Conservation (phyloP, 1,284 basidiomycete species). For the Pyrrhoderma noxium region DNA sequence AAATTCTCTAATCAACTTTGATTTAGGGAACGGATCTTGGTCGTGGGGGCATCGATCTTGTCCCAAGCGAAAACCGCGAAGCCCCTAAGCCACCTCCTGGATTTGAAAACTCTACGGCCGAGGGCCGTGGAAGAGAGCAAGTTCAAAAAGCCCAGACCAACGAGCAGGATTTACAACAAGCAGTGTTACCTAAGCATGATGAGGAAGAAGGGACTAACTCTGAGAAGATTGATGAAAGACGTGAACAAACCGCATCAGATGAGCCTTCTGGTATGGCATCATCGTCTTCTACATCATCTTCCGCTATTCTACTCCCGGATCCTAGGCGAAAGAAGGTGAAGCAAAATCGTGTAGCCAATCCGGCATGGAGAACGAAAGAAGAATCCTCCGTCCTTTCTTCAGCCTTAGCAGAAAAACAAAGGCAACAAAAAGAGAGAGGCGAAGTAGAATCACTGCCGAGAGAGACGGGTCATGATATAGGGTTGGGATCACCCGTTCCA, state of each 20-base stretch:
- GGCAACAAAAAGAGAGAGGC: not conserved
- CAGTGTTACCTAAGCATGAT: not conserved
- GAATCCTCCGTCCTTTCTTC: slow-evolving; percentile 12
- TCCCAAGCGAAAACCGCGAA: slow-evolving; percentile 53
- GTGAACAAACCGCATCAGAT: not conserved
- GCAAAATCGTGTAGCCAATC: slow-evolving; percentile 3
- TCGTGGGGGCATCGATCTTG: slow-evolving; percentile 75
- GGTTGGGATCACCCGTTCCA: slow-evolving; percentile 82
- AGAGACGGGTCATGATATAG: slow-evolving; percentile 81
- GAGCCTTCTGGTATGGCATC: not conserved
- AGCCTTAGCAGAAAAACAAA: slow-evolving; percentile 6
- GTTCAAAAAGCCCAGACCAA: too few relatives aligned
- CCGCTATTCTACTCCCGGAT: not conserved
- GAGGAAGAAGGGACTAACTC: not conserved
- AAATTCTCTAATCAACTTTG: not conserved
- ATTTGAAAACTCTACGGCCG: slow-evolving; percentile 27
- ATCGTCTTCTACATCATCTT: not conserved
- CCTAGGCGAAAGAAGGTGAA: not conserved
- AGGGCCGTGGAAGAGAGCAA: slow-evolving; percentile 5
- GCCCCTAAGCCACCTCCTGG: slow-evolving; percentile 60
- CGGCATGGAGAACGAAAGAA: slow-evolving; percentile 7
- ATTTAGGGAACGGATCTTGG: slow-evolving; percentile 65
- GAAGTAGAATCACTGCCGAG: slow-evolving; percentile 46
- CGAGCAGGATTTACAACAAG: not conserved
- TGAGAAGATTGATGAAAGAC: not conserved